Percentiles rank a stretch among this genome's conserved stretches.
phyloP scores from a whole-genome alignment of 2,329 filamentous ascomycete genomes.

The Stachybotrys echinatus region DNA sequence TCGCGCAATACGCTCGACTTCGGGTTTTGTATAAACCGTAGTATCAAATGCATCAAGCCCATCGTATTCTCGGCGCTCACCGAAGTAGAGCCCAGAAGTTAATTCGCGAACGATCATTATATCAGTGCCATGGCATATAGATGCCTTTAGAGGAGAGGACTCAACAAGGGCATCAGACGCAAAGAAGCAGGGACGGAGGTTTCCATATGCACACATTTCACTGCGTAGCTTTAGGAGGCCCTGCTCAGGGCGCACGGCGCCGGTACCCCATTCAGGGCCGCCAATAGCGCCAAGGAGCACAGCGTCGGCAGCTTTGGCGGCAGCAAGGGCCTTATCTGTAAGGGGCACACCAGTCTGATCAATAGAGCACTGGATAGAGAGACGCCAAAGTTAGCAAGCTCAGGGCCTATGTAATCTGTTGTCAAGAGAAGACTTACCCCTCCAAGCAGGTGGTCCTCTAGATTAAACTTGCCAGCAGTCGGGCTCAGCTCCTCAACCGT shows the following conservation, averaged over 20 bases:
- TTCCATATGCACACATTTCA: constrained; percentile 85
- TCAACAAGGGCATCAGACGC: constrained; percentile 78
- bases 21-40: constrained; percentile 73
- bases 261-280: constrained; percentile 89
- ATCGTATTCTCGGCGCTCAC: constrained; percentile 73
- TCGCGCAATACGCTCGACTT: constrained; percentile 81
- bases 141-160: constrained; percentile 76
- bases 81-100: constrained; percentile 90
- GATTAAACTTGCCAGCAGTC: constrained; percentile 71
- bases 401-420: constrained; percentile 7
- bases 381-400: constrained; percentile 8
- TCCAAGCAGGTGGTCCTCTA: constrained; percentile 81
- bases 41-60: constrained; percentile 73
- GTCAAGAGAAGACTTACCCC: constrained; percentile 63
- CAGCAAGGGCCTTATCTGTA: constrained; percentile 72
- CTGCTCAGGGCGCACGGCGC: constrained; percentile 80
- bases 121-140: constrained; percentile 76
- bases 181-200: constrained; percentile 91
- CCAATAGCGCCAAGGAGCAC: constrained; percentile 88
- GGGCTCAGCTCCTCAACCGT: constrained; percentile 66
- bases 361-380: constrained; percentile 67
- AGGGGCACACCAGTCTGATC: constrained; percentile 73
- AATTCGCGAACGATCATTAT: constrained; percentile 88
- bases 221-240: constrained; percentile 84
- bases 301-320: constrained; percentile 78